Evolutionary conservation across 495 filamentous ascomycete species (phyloP).

Genomic region (Xylaria grammica): DNA sequence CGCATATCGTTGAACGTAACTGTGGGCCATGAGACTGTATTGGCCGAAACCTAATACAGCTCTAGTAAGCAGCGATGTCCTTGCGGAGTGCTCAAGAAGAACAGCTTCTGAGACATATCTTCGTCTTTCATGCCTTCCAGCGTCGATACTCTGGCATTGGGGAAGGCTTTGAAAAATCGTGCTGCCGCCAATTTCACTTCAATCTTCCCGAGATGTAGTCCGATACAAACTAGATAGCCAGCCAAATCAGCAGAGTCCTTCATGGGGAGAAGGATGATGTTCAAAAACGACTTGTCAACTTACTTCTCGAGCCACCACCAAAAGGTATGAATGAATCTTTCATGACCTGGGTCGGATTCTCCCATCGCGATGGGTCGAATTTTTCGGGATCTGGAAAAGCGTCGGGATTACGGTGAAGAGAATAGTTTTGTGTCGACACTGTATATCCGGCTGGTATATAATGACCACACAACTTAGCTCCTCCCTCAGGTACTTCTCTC

Average conservation of each 20-base stretch:
- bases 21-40: no score
- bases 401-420: conserved; percentile 32
- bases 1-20: no score
- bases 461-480: conserved; percentile 31
- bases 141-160: background rate
- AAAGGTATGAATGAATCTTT: conserved; percentile 23
- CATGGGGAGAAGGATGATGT: no score
- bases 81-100: background rate
- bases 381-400: conserved; percentile 36
- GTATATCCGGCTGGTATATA: conserved; percentile 33
- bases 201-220: conserved; percentile 12
- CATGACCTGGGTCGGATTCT: conserved; percentile 22
- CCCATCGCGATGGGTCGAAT: conserved; percentile 25
- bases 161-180: conserved; percentile 11
- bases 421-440: conserved; percentile 36
- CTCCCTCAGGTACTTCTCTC: conserved; percentile 35
- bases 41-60: background rate
- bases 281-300: background rate
- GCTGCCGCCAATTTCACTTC: conserved; percentile 1
- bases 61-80: conserved; percentile 11
- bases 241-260: background rate
- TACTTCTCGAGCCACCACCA: conserved; percentile 17
- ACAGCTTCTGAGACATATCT: conserved; percentile 1
- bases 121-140: background rate
- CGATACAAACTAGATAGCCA: conserved; percentile 7